Base-by-base conservation (phyloP, 2,329 filamentous ascomycete species). In the Pseudogymnoascus destructans region DNA sequence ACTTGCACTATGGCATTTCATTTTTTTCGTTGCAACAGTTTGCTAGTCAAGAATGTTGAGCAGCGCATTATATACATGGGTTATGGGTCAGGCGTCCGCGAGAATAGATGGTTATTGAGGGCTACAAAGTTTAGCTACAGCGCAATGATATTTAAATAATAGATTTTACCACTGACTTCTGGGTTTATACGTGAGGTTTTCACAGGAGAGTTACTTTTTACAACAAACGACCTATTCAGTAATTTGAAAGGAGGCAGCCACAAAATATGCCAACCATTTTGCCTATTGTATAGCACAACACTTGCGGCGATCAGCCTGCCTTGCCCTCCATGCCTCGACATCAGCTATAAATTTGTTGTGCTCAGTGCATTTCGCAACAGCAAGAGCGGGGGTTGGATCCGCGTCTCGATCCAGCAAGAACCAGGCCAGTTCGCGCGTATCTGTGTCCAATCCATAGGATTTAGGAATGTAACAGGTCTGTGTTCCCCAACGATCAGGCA, bases 371-470 rank as follows among this genome's bases (percentile, higher is more conserved):
- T 46, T 46, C 19, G 40, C 40, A 25, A 25, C 3, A 1, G 25
- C 21, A 13, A 46, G 40, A 46, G 19, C 21, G 13, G 11, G 21
- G 5, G 19, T 55, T 59, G 57, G 57, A 59, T 60, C 59, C 35
- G 59, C 57, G 15, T 57, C 59, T 23, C 46, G 57, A 56, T 60
- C 57, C 9, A 60, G 46, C 49, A 60, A 42, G 32, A 59, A 60
- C 27, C 35, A 55, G 7, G 30, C n/a, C 42, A 59, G 13, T 17
- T 58, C 57, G 25, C 59, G 38, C 19, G 19, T 35, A n/a, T 55
- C 38, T 33, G 25, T 25, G 38, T 55, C 30, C 4, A 19, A 15
- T 10, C 49, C 49, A 55, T 40, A 23, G 7, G 33, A 36, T 23
- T 15, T 54, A 33, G 57, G 57, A 38, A 60, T 35, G 27, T 55